These are phyloP conservation scores for Xylaria castorea DNA, from an alignment of 495 filamentous ascomycete genomes.

Conservation along the genomic window DNA sequence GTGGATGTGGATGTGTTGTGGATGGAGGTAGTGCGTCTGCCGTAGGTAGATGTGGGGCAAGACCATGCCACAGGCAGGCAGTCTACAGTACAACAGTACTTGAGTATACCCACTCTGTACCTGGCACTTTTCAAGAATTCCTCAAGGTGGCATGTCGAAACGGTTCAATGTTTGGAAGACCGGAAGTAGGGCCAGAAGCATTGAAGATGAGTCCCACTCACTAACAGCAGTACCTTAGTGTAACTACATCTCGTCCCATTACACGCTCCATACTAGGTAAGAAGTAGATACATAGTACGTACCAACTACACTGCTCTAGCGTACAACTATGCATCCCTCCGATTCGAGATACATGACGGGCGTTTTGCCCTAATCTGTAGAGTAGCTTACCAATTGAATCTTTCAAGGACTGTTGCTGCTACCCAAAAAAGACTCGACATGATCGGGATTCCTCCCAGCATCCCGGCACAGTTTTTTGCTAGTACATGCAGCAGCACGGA, in stretches of 20 bases:
- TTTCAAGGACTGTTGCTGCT: background rate
- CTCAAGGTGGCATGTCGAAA: background rate
- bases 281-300: too few species aligned
- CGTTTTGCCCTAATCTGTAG: background rate
- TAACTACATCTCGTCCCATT: background rate
- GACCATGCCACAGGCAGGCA: constrained; percentile 18
- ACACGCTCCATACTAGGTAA: background rate
- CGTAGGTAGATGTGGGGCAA: constrained; percentile 21
- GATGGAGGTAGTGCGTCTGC: background rate
- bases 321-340: constrained; percentile 3
- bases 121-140: constrained; percentile 18
- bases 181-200: constrained; percentile 20
- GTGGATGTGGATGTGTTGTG: background rate
- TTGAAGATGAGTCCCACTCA: constrained; percentile 7
- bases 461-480: constrained; percentile 4
- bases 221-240: constrained; percentile 3
- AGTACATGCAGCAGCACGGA: constrained; percentile 7
- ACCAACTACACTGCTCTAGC: background rate
- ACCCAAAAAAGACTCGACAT: background rate
- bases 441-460: background rate
- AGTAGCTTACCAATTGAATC: background rate
- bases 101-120: background rate
- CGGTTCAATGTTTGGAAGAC: background rate
- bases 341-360: background rate
- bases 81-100: background rate